Percentiles rank a stretch among this genome's conserved stretches.
Conservation (phyloP, 495 filamentous ascomycete species). For the Rostrohypoxylon terebratum region DNA sequence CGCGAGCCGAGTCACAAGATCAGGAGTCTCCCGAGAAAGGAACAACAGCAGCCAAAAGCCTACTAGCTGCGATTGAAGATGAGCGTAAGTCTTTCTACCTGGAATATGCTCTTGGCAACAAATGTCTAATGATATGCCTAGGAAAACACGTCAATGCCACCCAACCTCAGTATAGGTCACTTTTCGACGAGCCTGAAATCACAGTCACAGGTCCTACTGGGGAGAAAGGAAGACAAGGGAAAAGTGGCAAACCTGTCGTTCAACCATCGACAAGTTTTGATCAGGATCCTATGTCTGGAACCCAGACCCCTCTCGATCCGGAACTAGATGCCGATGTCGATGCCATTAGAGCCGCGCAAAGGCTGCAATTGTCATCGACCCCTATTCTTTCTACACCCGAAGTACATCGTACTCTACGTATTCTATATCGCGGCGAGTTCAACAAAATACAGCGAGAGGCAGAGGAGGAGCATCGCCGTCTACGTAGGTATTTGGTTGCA, state of each 20-base stretch:
- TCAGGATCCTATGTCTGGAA: constrained; percentile 68
- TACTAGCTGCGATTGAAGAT: constrained; percentile 78
- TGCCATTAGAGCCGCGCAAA: constrained; percentile 88
- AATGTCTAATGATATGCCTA: constrained; percentile 43
- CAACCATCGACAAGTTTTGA: constrained; percentile 89
- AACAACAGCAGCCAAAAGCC: constrained; percentile 61
- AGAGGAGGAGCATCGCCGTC: constrained; percentile 78
- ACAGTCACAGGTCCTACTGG: constrained; percentile 72
- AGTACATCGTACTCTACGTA: constrained; percentile 81
- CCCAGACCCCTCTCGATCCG: constrained; percentile 82
- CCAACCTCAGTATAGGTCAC: constrained; percentile 61
- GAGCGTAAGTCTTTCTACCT: constrained; percentile 70
- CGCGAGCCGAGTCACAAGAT: constrained; percentile 50
- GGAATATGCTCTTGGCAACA: background rate
- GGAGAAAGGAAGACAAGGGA: constrained; percentile 60
- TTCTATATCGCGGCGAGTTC: constrained; percentile 90
- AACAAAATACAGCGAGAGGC: constrained; percentile 75
- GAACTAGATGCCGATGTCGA: constrained; percentile 86
- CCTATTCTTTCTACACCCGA: constrained; percentile 79
- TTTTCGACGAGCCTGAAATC: constrained; percentile 72
- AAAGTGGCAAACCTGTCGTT: constrained; percentile 70
- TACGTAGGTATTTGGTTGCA: constrained; percentile 90
- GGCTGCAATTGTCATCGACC: constrained; percentile 81
- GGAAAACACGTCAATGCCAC: constrained; percentile 57
- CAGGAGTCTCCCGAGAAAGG: constrained; percentile 44